A percentile compares a stretch with the other conserved stretches of the same genome.
Conservation (phyloP, 2,329 filamentous ascomycete genomes). For the Botryotinia calthae region DNA sequence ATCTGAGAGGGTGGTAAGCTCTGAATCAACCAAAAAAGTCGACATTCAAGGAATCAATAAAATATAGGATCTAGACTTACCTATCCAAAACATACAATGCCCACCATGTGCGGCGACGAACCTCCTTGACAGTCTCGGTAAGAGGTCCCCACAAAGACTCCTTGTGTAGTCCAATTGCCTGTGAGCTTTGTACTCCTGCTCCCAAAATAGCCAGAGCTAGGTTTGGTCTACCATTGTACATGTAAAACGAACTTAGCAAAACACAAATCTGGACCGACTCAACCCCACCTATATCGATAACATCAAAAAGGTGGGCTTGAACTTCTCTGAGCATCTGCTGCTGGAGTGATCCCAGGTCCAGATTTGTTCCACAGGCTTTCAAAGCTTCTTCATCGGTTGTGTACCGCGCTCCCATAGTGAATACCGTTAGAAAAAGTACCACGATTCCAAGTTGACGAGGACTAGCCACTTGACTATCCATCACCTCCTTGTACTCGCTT, state of each 20-base stretch:
- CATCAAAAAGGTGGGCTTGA: not conserved
- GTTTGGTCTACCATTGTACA: not conserved
- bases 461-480: not conserved
- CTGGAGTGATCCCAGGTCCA: not conserved
- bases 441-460: not conserved
- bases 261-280: not conserved
- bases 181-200: not conserved
- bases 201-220: not conserved
- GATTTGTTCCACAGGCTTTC: not conserved
- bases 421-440: not conserved
- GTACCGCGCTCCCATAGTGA: not conserved
- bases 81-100: not conserved
- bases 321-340: not conserved
- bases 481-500: not conserved
- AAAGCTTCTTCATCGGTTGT: not conserved
- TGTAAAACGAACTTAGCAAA: not conserved
- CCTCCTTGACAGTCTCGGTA: not conserved
- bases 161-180: not conserved
- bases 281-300: not conserved
- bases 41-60: not conserved
- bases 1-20: not conserved
- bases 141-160: not conserved
- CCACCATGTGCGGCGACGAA: not conserved
- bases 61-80: not conserved
- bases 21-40: not conserved